A percentile compares a stretch with the other conserved stretches of the same genome.
These are phyloP conservation scores for Melastoma malabathricum DNA, from an alignment of 345 rosid species.

Conservation along the genomic window DNA sequence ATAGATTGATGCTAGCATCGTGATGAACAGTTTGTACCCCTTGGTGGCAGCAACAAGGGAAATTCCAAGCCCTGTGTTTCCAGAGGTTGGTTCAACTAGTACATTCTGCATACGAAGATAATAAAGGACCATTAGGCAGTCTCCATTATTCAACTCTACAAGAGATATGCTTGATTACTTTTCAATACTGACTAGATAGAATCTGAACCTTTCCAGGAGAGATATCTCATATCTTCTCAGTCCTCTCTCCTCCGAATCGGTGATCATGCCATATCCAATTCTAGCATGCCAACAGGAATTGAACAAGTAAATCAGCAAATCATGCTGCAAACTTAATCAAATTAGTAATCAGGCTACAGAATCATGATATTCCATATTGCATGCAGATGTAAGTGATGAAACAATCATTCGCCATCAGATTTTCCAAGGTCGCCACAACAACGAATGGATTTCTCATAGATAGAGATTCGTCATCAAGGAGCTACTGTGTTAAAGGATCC, in stretches of 20 bases:
- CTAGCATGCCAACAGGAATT: slow-evolving; percentile 22
- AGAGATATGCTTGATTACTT: background rate
- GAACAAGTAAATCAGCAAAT: background rate
- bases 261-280: slow-evolving; percentile 72
- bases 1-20: slow-evolving; percentile 86
- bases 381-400: too few species aligned
- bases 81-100: slow-evolving; percentile 75
- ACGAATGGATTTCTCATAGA: too few species aligned
- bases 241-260: slow-evolving; percentile 81
- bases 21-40: slow-evolving; percentile 69
- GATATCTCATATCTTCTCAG: too few species aligned
- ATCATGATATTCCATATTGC: too few species aligned
- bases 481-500: background rate
- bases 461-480: background rate
- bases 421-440: too few species aligned
- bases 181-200: slow-evolving; percentile 2
- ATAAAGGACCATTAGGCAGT: background rate
- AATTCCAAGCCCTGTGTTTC: slow-evolving; percentile 83
- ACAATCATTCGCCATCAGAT: too few species aligned
- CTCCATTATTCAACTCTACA: background rate
- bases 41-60: slow-evolving; percentile 85
- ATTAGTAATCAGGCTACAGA: too few species aligned
- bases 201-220: slow-evolving; percentile 58
- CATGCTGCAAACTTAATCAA: background rate
- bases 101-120: slow-evolving; percentile 36